Evolutionary conservation across 2,329 filamentous ascomycete species (phyloP).

Genomic region (Karstenula rhodostoma): DNA sequence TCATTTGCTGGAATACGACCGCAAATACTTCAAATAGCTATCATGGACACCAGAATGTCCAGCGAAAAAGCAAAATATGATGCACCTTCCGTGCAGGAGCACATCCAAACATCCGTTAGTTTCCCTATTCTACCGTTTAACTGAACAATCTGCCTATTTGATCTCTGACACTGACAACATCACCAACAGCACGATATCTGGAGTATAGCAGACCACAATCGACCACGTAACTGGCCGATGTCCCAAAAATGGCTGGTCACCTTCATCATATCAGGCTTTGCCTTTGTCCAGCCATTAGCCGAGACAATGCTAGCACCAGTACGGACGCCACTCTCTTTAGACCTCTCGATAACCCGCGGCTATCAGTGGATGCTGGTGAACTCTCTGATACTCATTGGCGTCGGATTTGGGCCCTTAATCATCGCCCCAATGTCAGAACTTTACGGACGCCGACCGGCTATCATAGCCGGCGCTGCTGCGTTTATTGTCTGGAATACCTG

Average conservation of each 20-base stretch:
- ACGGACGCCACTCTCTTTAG: conserved; percentile 58
- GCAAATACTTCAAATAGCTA: too few species aligned
- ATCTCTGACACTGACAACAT: too few species aligned
- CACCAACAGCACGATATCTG: too few species aligned
- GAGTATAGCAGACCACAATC: background rate
- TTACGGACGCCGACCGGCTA: conserved; percentile 48
- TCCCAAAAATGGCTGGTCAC: conserved; percentile 17
- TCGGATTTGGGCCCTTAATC: conserved; percentile 45
- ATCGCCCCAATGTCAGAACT: conserved; percentile 58
- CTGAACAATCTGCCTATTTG: too few species aligned
- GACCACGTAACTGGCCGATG: background rate
- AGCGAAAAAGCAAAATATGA: too few species aligned
- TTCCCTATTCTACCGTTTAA: too few species aligned
- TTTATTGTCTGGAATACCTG: conserved; percentile 20
- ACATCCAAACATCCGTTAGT: too few species aligned
- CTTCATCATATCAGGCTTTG: conserved; percentile 15
- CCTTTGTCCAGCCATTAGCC: conserved; percentile 16
- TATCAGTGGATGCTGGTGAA: conserved; percentile 56
- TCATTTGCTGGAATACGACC: too few species aligned
- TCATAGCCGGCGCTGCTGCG: conserved; percentile 8
- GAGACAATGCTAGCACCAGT: conserved; percentile 56
- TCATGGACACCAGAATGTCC: too few species aligned
- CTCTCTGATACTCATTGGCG: conserved; percentile 57
- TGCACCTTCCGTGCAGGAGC: too few species aligned
- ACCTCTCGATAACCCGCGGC: conserved; percentile 50